Conservation (phyloP, 139 green algal species). For the Chlorella sp. region DNA sequence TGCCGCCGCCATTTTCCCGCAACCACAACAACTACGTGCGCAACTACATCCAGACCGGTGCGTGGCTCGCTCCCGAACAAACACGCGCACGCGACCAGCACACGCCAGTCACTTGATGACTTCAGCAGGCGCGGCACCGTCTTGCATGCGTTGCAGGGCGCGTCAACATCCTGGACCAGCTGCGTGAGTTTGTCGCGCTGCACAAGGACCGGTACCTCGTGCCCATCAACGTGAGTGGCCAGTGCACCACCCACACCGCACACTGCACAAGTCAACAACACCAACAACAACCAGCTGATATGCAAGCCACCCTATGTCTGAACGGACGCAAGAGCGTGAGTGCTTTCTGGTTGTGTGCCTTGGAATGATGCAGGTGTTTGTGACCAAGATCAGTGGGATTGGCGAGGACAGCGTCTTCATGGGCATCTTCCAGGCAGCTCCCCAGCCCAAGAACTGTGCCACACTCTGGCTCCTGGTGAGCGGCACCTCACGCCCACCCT, state of each 20-base stretch:
- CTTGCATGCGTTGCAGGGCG: neutral
- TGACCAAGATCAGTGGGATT: slow-evolving; percentile 15
- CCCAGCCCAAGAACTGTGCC: neutral
- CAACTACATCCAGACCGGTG: slow-evolving; percentile 26
- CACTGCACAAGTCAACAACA: too few species aligned
- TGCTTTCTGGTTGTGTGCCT: too few species aligned
- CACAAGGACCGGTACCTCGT: slow-evolving; percentile 45
- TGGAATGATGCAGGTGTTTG: slow-evolving; percentile 1
- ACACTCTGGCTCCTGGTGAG: neutral
- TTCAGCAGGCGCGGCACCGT: too few species aligned
- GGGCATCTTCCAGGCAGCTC: slow-evolving; percentile 1
- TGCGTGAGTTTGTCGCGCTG: slow-evolving; percentile 39
- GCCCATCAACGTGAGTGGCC: slow-evolving; percentile 17
- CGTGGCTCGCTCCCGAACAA: too few species aligned
- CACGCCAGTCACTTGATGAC: too few species aligned
- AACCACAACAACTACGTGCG: slow-evolving; percentile 38
- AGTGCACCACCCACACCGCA: too few species aligned
- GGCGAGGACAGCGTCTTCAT: slow-evolving; percentile 8
- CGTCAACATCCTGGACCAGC: slow-evolving; percentile 33
- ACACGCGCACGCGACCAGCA: too few species aligned
- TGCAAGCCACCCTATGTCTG: too few species aligned
- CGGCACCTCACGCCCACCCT: too few species aligned
- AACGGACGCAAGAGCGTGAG: too few species aligned
- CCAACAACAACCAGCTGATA: too few species aligned
- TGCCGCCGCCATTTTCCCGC: slow-evolving; percentile 32